Base-by-base conservation (phyloP, 306 rosid species). In the Rosa lucieae region DNA sequence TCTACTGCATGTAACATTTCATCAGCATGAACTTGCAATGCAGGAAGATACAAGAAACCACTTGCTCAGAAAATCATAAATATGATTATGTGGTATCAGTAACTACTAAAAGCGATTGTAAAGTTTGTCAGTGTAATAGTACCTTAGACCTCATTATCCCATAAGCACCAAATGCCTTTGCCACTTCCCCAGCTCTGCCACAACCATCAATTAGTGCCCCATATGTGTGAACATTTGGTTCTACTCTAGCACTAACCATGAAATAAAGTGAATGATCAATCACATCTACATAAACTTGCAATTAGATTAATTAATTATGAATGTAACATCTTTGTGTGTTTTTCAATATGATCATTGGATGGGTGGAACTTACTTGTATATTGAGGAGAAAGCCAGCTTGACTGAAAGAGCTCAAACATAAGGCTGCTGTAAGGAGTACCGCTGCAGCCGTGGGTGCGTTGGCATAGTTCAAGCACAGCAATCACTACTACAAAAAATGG, bases 91-190 rank as follows among this genome's bases (percentile, higher is more conserved):
- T 75, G 69, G 67, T 77, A 77, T 48, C 73, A 47, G 21, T 35
- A 17, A 63, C 11, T 72, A 63, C 32, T 67, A 65, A 78, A 62
- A 68, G 43, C 14, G 44, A 81, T 17, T 42, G 35, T 47, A 68
- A 75, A 66, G 61, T 76, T 48, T 76, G 70, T 63, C 49, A 21
- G 74, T 81, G 78, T 70, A 70, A 78, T 53, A 78, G 84, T 90
- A 95, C 99, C 98, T 95, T 95, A 80, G 99, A 95, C 88, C 98
- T 91, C 98, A 95, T 71, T 75, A 95, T 91, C 77, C 99, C 99
- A 85, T 95, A 95, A 80, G 89, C 99, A 76, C 99, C 99, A 89
- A 95, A 95, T 78, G 99, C 99, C 89, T 95, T 95, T 43, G 97
- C 98, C 77, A 95, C 90, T 91, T 95, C 97, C 72, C 96, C 96